Percentiles rank a stretch among this genome's conserved stretches.
Evolutionary conservation across 768 basidiomycete genomes (phyloP).

Genomic region (Phylloporus rhodoxanthus): DNA sequence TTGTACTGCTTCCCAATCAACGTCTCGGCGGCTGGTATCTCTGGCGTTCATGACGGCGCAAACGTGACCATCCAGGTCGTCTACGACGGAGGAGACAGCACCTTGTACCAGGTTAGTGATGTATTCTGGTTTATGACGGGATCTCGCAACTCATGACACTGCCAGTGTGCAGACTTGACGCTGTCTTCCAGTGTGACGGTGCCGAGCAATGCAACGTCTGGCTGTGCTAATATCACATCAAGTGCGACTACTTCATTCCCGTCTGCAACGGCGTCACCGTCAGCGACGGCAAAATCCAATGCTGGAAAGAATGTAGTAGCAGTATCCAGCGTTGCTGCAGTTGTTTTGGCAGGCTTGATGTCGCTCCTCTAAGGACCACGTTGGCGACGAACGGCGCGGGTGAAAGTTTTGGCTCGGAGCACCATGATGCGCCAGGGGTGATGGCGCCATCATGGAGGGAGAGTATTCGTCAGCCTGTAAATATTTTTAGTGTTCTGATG

Average conservation of each 20-base stretch:
- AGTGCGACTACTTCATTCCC: constrained; percentile 10
- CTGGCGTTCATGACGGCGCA: constrained; percentile 41
- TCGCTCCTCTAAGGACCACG: constrained; percentile 8
- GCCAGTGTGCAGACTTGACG: constrained; percentile 62
- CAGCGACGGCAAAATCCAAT: neutral
- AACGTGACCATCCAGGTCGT: constrained; percentile 71
- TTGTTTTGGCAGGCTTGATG: constrained; percentile 7
- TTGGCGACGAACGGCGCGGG: neutral
- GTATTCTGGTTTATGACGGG: neutral
- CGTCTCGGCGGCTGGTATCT: constrained; percentile 36
- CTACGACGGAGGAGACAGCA: constrained; percentile 59
- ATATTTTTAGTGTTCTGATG: neutral
- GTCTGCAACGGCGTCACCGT: constrained; percentile 5
- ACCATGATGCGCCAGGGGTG: neutral
- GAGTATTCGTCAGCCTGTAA: neutral
- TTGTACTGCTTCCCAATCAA: constrained; percentile 60
- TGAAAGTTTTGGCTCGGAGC: neutral
- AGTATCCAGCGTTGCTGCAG: constrained; percentile 6
- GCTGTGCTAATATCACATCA: constrained; percentile 33
- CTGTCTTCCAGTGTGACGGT: constrained; percentile 42
- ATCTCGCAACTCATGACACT: neutral
- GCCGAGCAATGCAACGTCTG: constrained; percentile 35
- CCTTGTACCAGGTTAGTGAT: constrained; percentile 56
- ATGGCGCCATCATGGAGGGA: no score
- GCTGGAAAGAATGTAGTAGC: constrained; percentile 12